Evolutionary conservation across 2,329 filamentous ascomycete species (phyloP).

Genomic region (Fusarium pseudocircinatum): DNA sequence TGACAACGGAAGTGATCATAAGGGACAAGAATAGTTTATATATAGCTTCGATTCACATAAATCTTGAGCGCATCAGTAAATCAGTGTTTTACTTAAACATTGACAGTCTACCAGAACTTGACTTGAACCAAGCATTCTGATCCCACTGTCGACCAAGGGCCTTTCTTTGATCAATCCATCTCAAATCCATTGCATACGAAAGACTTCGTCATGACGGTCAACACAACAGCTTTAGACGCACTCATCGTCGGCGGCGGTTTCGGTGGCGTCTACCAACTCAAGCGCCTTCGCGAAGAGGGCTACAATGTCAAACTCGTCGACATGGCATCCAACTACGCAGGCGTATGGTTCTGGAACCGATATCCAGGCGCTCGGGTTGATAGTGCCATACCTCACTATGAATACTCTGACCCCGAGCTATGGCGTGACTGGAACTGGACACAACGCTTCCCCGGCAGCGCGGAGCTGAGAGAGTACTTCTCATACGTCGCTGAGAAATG

Average conservation of each 20-base stretch:
- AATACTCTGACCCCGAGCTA: not conserved
- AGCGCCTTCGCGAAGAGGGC: not conserved
- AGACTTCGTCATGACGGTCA: not conserved
- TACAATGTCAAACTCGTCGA: not conserved
- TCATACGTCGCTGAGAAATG: not conserved
- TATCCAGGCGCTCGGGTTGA: conserved; percentile 1
- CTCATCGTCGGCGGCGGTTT: not conserved
- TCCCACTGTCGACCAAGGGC: fast-evolving
- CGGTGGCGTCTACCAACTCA: not conserved
- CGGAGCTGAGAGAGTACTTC: not conserved
- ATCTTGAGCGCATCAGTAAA: fast-evolving
- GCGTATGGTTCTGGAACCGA: not conserved
- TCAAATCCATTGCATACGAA: fast-evolving
- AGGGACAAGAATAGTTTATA: not conserved
- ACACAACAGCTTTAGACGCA: not conserved
- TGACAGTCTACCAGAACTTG: not conserved
- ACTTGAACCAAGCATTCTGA: not conserved
- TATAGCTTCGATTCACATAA: not conserved
- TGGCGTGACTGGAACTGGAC: not conserved
- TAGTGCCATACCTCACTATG: not conserved
- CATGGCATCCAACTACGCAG: not conserved
- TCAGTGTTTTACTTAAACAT: not conserved
- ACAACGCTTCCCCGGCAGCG: not conserved
- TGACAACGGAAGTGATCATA: fast-evolving
- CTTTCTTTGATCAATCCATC: not conserved